Conservation (phyloP, 306 rosid genomes). For the Begonia loranthoides region DNA sequence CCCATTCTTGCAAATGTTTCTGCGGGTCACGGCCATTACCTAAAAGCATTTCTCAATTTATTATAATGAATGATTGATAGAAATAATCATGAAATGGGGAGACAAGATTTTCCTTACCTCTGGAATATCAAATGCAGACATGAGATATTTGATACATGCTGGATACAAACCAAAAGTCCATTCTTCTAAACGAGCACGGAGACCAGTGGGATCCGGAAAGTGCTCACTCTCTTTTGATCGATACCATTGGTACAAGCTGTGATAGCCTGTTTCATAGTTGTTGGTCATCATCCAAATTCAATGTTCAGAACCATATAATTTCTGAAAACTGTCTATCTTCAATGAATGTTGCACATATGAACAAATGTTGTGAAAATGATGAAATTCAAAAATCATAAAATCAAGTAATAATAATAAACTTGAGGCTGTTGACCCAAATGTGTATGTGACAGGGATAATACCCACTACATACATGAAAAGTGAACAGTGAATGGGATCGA, state of each 20-base stretch:
- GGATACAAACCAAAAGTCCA: constrained; percentile 97
- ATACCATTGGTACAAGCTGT: constrained; percentile 86
- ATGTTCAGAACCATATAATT: not conserved
- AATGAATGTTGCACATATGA: too few relatives aligned
- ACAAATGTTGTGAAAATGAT: too few relatives aligned
- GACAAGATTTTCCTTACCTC: constrained; percentile 44
- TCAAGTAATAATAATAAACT: too few relatives aligned
- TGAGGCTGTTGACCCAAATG: too few relatives aligned
- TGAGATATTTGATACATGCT: constrained; percentile 88
- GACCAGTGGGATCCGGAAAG: constrained; percentile 98
- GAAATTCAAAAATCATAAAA: too few relatives aligned
- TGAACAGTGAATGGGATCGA: too few relatives aligned
- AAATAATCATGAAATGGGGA: not conserved
- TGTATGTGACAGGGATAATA: too few relatives aligned
- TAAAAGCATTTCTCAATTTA: constrained; percentile 19
- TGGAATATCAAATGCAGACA: constrained; percentile 97
- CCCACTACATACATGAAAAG: too few relatives aligned
- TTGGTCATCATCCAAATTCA: not conserved
- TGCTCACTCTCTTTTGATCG: constrained; percentile 76
- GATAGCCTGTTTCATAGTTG: constrained; percentile 55
- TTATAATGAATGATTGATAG: not conserved
- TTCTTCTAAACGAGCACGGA: constrained; percentile 87
- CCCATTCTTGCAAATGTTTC: constrained; percentile 79
- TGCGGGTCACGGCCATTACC: constrained; percentile 96
- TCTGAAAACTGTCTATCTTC: too few relatives aligned